A percentile compares a stretch with the other conserved stretches of the same genome.
Evolutionary conservation across 805 yeast genomes (phyloP).

Genomic region (Candida gorgasii): DNA sequence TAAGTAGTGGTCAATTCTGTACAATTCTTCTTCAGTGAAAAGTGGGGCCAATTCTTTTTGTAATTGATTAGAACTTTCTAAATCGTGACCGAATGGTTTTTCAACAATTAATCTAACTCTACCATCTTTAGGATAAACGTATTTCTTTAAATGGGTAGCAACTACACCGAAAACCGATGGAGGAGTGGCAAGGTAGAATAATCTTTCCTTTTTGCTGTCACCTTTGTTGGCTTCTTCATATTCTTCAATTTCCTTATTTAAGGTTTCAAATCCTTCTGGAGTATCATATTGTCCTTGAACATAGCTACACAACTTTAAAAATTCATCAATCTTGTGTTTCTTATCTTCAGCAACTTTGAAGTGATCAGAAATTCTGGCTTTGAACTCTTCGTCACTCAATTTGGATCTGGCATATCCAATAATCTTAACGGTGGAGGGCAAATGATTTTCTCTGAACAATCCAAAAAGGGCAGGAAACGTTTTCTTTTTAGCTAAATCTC

Average conservation of each 20-base stretch:
- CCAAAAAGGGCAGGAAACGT: constrained; percentile 89
- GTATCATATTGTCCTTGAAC: constrained; percentile 78
- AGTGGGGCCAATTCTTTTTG: constrained; percentile 79
- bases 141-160: constrained; percentile 67
- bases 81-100: constrained; percentile 96
- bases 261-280: constrained; percentile 66
- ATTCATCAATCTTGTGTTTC: constrained; percentile 53
- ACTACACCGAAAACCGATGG: constrained; percentile 88
- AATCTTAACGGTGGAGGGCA: constrained; percentile 69
- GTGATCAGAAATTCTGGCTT: constrained; percentile 61
- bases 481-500: constrained; percentile 93
- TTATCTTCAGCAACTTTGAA: constrained; percentile 54
- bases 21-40: constrained; percentile 87
- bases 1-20: constrained; percentile 94
- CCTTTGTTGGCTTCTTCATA: constrained; percentile 55
- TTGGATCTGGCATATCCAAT: constrained; percentile 92
- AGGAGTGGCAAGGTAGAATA: constrained; percentile 92
- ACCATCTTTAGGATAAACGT: constrained; percentile 68
- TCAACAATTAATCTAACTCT: constrained; percentile 81
- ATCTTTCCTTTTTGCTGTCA: constrained; percentile 60
- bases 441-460: constrained; percentile 61
- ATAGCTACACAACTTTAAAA: constrained; percentile 66
- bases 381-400: constrained; percentile 65
- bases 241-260: constrained; percentile 55
- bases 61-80: constrained; percentile 72